A percentile compares a stretch with the other conserved stretches of the same genome.
These are phyloP conservation scores for Penicillium silybi DNA, from an alignment of 495 filamentous ascomycete genomes.

Conservation along the genomic window DNA sequence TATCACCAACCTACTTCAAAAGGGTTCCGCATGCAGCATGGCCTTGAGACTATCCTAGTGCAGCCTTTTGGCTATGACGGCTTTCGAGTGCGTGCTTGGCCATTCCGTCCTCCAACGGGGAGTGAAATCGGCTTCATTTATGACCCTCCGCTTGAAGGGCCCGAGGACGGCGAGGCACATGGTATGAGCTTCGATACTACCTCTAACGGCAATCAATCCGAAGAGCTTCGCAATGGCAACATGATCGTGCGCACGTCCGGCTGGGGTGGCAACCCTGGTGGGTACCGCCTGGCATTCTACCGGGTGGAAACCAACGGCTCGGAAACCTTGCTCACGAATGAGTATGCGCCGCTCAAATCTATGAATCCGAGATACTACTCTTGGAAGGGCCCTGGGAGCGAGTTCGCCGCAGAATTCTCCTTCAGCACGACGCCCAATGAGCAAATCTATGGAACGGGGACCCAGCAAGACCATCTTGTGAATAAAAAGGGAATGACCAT, in stretches of 20 bases:
- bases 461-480: conserved; percentile 27
- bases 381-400: conserved; percentile 22
- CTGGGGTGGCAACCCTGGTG: conserved; percentile 22
- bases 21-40: conserved; percentile 27
- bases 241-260: conserved; percentile 25
- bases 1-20: conserved; percentile 21
- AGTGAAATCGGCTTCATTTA: conserved; percentile 26
- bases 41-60: conserved; percentile 27
- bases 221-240: conserved; percentile 25
- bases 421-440: conserved; percentile 27
- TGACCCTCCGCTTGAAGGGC: conserved; percentile 29
- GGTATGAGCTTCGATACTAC: conserved; percentile 20
- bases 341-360: conserved; percentile 31
- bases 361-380: conserved; percentile 27
- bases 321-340: conserved; percentile 26
- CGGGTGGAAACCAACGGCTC: conserved; percentile 21
- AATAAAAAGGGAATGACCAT: conserved; percentile 27
- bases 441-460: conserved; percentile 29
- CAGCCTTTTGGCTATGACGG: conserved; percentile 32
- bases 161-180: conserved; percentile 20
- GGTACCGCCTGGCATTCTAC: conserved; percentile 26
- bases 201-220: conserved; percentile 16
- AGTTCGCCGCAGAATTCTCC: conserved; percentile 26
- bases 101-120: conserved; percentile 23
- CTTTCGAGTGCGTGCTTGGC: conserved; percentile 29